Evolutionary conservation across 495 filamentous ascomycete genomes (phyloP).

Genomic region (Penicillium subrubescens): DNA sequence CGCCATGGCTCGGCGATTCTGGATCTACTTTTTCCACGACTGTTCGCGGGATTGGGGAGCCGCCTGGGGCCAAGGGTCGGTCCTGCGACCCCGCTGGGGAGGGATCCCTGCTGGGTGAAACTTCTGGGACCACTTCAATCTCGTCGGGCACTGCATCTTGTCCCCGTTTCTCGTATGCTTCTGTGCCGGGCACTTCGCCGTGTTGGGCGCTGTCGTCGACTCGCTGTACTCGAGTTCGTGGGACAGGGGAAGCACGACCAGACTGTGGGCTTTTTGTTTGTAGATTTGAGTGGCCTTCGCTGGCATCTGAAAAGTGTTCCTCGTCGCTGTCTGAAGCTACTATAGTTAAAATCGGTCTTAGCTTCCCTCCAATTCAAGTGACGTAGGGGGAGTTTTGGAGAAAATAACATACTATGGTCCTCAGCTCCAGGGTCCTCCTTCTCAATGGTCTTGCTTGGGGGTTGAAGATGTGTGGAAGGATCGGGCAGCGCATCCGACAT

Average conservation of each 20-base stretch:
- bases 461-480: constrained; percentile 55
- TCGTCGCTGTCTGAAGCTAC: constrained; percentile 69
- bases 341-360: not conserved
- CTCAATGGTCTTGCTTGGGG: constrained; percentile 65
- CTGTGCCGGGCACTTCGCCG: constrained; percentile 65
- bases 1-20: constrained; percentile 70
- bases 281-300: constrained; percentile 58
- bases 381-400: constrained; percentile 3
- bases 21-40: constrained; percentile 80
- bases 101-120: constrained; percentile 46
- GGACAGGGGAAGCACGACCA: constrained; percentile 56
- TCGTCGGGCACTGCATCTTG: constrained; percentile 69
- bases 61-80: constrained; percentile 51
- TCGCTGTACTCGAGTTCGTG: constrained; percentile 63
- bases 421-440: constrained; percentile 78
- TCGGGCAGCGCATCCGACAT: constrained; percentile 48
- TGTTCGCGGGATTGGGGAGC: constrained; percentile 73
- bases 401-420: constrained; percentile 65
- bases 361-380: constrained; percentile 9
- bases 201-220: constrained; percentile 58
- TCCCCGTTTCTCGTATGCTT: constrained; percentile 57
- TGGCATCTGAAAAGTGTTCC: constrained; percentile 91
- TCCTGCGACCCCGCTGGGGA: constrained; percentile 43
- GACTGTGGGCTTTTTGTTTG: constrained; percentile 35
- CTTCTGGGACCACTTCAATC: constrained; percentile 62